A percentile compares a stretch with the other conserved stretches of the same genome.
phyloP scores from a whole-genome alignment of 148 eudicot species.

The Dianthus caryophyllus region DNA sequence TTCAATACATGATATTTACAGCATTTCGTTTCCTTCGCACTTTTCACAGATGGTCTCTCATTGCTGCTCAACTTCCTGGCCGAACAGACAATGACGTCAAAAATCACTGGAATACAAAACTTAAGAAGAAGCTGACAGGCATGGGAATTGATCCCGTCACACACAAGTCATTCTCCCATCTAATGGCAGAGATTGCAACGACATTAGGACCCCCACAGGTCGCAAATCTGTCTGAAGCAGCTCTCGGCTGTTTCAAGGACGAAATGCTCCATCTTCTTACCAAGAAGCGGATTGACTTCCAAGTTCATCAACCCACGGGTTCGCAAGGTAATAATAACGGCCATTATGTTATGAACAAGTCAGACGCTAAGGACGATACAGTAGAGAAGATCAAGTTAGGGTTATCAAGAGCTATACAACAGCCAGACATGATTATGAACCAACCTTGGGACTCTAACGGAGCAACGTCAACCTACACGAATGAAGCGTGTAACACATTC shows the following conservation, averaged over 20 bases:
- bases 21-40: not conserved
- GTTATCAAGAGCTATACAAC: slow-evolving; percentile 72
- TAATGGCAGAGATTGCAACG: slow-evolving; percentile 82
- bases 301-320: slow-evolving; percentile 36
- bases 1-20: not conserved
- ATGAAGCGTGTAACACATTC: slow-evolving; percentile 33
- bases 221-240: slow-evolving; percentile 88
- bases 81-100: slow-evolving; percentile 95
- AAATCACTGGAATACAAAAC: slow-evolving; percentile 96
- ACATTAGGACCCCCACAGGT: slow-evolving; percentile 84
- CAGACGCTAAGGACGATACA: slow-evolving; percentile 48
- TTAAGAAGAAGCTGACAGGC: slow-evolving; percentile 89
- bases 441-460: slow-evolving; percentile 58
- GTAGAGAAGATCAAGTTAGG: slow-evolving; percentile 69
- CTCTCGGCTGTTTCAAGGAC: slow-evolving; percentile 92
- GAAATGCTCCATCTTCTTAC: slow-evolving; percentile 95
- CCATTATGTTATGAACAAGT: slow-evolving; percentile 17
- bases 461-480: slow-evolving; percentile 21
- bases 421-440: slow-evolving; percentile 45
- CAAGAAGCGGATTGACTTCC: slow-evolving; percentile 68
- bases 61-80: slow-evolving; percentile 91
- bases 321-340: slow-evolving; percentile 19
- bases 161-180: slow-evolving; percentile 96
- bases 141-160: slow-evolving; percentile 98
- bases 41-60: slow-evolving; percentile 70